Base-by-base conservation (phyloP, 176 grass and related monocot species). In the Panicum miliaceum region DNA sequence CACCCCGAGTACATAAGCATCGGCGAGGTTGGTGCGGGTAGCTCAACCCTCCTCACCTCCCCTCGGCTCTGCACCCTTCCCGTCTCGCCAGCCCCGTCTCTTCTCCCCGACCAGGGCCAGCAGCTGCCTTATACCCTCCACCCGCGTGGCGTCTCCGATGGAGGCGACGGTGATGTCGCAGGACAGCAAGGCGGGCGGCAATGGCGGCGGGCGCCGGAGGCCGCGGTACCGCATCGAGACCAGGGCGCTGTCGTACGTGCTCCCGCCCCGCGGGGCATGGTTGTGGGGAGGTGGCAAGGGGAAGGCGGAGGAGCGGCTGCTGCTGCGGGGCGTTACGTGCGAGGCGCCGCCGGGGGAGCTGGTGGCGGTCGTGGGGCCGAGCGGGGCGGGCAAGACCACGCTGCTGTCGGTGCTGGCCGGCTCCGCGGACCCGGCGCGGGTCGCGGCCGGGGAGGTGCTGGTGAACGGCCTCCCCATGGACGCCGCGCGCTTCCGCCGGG, bases 301-400 rank as follows among this genome's bases (percentile, higher is more conserved):
- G 0, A 2, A 12, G 0, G 34, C 50, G 47, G 68, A 4, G 22
- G 23, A 54, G 74, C 20, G 90, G 60, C 50, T 86, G 61, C 80
- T 96, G 59, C 88, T 96, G 26, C 78, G 86, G 36, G 85, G 82
- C 22, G 91, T 98, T 3, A 92, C 90, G 12, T 98, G 96, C 83
- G 91, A 98, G 53, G 93, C 68, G 23, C 83, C 78, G 11, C 85
- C 93, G 0, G 93, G 93, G 5, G 82, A 94, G 90, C 71, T 96
- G 58, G 83, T 95, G 60, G 95, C 92, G 3, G 89, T 97, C 73
- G 95, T 94, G 29, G 95, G 95, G 20, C 95, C 95, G 3, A 94
- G 96, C 74, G 93, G 96, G 1, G 89, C 96, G 7, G 96, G 96
- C 4, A 98, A 98, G 86, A 92, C 96, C 10, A 96, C 96, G 27